Conservation (phyloP, 306 rosid genomes). For the Vachellia pachyceras region DNA sequence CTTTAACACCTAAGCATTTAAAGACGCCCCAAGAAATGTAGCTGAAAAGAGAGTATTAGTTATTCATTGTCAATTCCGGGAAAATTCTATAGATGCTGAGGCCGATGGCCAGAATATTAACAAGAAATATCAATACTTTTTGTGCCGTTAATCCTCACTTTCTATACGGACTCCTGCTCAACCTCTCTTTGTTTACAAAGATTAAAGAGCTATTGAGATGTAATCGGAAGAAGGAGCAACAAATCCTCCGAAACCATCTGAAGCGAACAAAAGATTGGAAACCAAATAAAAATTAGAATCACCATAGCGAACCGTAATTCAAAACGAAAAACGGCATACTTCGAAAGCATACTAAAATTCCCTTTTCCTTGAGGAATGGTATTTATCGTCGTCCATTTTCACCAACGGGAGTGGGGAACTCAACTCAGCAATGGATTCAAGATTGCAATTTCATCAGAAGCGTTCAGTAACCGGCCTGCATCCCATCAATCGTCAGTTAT, state of each 20-base stretch:
- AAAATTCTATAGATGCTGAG: neutral
- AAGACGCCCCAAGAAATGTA: neutral
- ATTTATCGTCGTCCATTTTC: constrained; percentile 9
- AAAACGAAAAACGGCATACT: neutral
- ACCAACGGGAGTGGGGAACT: neutral
- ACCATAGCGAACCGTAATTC: neutral
- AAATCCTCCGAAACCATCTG: neutral
- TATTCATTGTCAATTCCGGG: neutral
- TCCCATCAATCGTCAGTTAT: constrained; percentile 23
- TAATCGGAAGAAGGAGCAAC: neutral
- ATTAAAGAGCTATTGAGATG: neutral
- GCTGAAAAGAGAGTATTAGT: neutral
- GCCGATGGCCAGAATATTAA: neutral
- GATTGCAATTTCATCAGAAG: neutral
- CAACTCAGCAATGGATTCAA: neutral
- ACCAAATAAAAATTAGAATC: neutral
- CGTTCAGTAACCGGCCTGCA: neutral
- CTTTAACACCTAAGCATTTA: neutral
- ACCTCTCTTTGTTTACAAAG: neutral
- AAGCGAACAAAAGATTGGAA: neutral
- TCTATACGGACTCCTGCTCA: neutral
- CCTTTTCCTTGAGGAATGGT: neutral
- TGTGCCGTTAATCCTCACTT: neutral
- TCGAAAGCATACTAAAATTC: neutral
- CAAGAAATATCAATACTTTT: neutral